Evolutionary conservation across 306 rosid species (phyloP).

Genomic region (Canavalia gladiata): DNA sequence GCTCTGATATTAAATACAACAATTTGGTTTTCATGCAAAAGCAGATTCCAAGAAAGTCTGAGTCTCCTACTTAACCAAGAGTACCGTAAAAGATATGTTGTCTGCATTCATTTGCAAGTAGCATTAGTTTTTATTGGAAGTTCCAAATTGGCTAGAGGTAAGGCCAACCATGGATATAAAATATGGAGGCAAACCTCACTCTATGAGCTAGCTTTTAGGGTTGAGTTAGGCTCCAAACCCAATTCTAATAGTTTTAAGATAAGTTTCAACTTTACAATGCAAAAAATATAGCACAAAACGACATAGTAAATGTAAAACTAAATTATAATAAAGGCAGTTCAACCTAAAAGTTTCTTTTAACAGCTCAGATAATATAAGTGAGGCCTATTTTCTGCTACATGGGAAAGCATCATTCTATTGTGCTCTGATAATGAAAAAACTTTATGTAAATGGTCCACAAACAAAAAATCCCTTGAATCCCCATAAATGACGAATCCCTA

Average conservation of each 20-base stretch:
- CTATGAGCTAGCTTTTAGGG: no score
- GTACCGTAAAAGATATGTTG: neutral
- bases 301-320: neutral
- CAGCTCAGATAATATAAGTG: neutral
- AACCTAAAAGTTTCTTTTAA: neutral
- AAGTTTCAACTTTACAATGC: neutral
- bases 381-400: neutral
- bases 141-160: no score
- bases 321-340: neutral
- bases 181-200: no score
- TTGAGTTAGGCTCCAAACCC: no score
- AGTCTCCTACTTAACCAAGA: conserved; percentile 13
- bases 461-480: neutral
- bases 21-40: neutral
- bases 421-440: neutral
- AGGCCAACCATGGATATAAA: no score
- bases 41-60: conserved; percentile 1
- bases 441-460: neutral
- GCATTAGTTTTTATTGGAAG: neutral
- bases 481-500: neutral
- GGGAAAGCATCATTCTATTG: neutral
- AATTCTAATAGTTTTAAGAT: neutral
- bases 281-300: neutral
- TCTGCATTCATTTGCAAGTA: conserved; percentile 9
- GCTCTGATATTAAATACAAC: neutral